Evolutionary conservation across 2,329 filamentous ascomycete genomes (phyloP), one percentile per base, ranked within the genome.

Genomic region (Septoria linicola): DNA sequence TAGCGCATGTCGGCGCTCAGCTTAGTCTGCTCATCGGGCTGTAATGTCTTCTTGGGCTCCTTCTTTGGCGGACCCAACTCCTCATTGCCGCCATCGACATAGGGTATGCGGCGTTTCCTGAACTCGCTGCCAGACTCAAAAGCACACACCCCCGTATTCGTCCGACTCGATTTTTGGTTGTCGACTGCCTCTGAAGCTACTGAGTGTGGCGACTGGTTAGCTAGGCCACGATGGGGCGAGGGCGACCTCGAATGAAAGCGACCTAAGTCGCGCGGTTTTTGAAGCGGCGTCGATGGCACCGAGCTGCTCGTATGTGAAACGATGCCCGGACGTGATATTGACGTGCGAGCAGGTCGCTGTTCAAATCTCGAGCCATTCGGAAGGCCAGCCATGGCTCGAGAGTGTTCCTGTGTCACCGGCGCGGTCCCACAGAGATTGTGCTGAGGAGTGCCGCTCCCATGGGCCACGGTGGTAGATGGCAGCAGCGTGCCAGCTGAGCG

Each of bases 231-330:
- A 61, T 81, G 87, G 31, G 92, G 91, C 13, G 91, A 96, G 8
- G 89, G 91, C 25, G 84, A 84, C 65, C 82, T 81, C 41, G 90
- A 93, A 67, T 84, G 83, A 63, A 87, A 88, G 2, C 87, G 87
- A n/a, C 44, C 34, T 65, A 93, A 87, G 63, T 91, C 85, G 53
- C 89, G 84, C 59, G 90, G 83, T 71, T 88, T 87, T 69, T 96
- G 91, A 66, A 92, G 88, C 7, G 92, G 93, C 2, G 92, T 97
- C 1, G 92, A 95, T 1, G 92, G 92, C 41, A 96, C 88, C 7
- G 92, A 97, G 68, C 80, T 95, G 19, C 92, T 95, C 67, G 95
- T 82, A 45, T 83, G 82, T 19, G 64, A 60, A 21, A 63, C 52
- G 19, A 65, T 47, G 25, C 41, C 51, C 10, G 53, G 54, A n/a